Evolutionary conservation across 1,284 basidiomycete species (phyloP), one percentile per base, ranked within the genome.

Genomic region (Boletus hoseneyae): DNA sequence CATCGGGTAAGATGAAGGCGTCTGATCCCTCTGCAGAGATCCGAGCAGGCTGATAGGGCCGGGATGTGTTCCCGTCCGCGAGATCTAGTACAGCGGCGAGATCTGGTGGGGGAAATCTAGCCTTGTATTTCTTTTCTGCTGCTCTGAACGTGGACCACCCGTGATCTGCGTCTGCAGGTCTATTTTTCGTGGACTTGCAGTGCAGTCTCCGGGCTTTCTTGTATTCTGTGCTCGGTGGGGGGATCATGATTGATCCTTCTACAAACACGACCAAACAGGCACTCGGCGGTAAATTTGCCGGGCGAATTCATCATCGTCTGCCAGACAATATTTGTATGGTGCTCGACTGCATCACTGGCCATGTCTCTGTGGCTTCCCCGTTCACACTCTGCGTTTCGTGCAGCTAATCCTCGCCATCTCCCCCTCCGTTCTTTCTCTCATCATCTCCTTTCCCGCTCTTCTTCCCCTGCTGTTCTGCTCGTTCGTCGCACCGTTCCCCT

Each of bases 91-190:
- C 85, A 42, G 70, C 64, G 11, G 75, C 76, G 6, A 91, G 74
- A 70, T 88, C 82, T 3, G 84, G 87, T 3, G 85, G 85, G 11
- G 87, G 87, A 60, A 87, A 90, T 33, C 77, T 76, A 0, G 84
- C 73, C 66, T 89, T 91, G 73, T 78, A 91, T 45, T 73, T 78
- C 67, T 91, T 91, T 67, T 91, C 89, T 32, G 82, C 80, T 0
- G 75, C 75, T 59, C 89, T 75, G 63, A 91, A 91, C 0, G 83
- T 75, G 0, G 87, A 80, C 83, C 85, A 87, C 44, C 76, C 74
- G 13, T 66, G 57, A 18, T 80, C 76, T 8, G 70, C 54, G 21
- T 73, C 67, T 0, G 59, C 58, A 6, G 67, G 65, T 58, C 78
- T 74, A 59, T 80, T 77, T 52, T 70, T 79, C n/a, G 78, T 83